Conservation (phyloP, 164 flowering plant species). For the Magnolia changhungtana region DNA sequence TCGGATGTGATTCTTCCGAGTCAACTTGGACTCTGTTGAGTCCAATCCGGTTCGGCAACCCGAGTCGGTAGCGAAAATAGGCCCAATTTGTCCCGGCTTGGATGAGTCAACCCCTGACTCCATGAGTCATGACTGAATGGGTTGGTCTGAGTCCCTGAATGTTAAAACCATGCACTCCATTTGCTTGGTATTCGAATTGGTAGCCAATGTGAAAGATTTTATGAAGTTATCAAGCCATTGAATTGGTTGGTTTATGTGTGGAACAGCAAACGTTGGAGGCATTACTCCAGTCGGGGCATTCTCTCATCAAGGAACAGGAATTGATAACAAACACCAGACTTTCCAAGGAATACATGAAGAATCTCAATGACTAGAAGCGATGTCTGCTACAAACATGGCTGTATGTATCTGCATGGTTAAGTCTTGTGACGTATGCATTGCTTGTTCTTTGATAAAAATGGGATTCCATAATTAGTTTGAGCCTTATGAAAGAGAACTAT, state of each 20-base stretch:
- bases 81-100: no score
- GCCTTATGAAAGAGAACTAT: no score
- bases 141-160: not conserved
- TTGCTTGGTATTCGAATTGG: not conserved
- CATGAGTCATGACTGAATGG: not conserved
- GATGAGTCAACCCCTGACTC: no score
- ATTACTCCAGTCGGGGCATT: conserved; percentile 78
- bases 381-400: not conserved
- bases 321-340: conserved; percentile 67
- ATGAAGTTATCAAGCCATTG: not conserved
- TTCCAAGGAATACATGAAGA: conserved; percentile 92
- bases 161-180: not conserved
- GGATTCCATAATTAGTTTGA: no score
- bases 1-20: no score
- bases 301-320: conserved; percentile 74
- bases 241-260: conserved; percentile 9
- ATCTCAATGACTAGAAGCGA: conserved; percentile 50
- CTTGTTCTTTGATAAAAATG: no score
- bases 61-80: no score
- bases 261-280: conserved; percentile 85
- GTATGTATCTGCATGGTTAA: not conserved
- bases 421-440: no score
- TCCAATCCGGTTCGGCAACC: no score
- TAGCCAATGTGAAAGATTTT: not conserved
- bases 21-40: no score